A percentile compares a stretch with the other conserved stretches of the same genome.
Evolutionary conservation across 139 green algal genomes (phyloP).

Genomic region (Dunaliella primolecta): DNA sequence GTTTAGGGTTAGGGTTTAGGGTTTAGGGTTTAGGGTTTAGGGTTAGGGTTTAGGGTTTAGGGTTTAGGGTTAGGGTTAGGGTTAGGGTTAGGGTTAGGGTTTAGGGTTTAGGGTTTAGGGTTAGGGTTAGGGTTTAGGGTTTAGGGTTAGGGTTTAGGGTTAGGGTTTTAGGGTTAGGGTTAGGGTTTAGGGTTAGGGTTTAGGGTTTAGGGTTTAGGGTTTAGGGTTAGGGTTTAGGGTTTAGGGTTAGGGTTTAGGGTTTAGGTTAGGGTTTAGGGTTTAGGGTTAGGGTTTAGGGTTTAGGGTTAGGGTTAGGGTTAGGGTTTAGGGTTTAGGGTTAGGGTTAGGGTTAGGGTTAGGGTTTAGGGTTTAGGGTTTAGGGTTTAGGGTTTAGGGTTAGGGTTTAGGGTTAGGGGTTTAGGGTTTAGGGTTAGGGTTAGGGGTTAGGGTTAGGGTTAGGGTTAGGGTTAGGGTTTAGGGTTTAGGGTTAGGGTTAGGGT

Average conservation of each 20-base stretch:
- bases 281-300: conserved; percentile 3
- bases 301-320: conserved; percentile 3
- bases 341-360: not conserved
- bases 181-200: not conserved
- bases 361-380: not conserved
- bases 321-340: not conserved
- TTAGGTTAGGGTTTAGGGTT: not conserved
- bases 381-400: not conserved
- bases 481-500: not conserved
- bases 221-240: not conserved
- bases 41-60: not conserved
- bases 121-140: not conserved
- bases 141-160: not conserved
- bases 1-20: not conserved
- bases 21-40: not conserved
- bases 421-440: no score
- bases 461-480: not conserved
- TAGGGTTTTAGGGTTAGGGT: no score
- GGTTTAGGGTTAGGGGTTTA: no score
- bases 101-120: not conserved
- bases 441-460: not conserved
- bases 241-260: no score
- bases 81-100: conserved; percentile 3
- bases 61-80: not conserved
- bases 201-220: not conserved